Evolutionary conservation across 1,139 yeast genomes (phyloP).

Genomic region (Diutina neorugosa): DNA sequence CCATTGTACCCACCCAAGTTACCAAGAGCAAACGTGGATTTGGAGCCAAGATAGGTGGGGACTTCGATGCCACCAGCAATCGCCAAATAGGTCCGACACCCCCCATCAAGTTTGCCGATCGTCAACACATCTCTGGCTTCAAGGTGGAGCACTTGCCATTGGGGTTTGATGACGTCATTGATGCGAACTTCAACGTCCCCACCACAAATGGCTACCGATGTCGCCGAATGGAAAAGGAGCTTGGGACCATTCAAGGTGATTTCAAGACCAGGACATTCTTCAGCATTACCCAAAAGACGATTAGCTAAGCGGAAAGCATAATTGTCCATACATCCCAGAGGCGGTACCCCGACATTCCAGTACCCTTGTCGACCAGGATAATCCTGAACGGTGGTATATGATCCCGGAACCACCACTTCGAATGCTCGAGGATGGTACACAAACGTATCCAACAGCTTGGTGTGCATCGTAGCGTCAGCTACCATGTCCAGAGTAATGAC

Average conservation of each 20-base stretch:
- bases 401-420: slow-evolving; percentile 80
- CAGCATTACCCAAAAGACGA: slow-evolving; percentile 77
- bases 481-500: slow-evolving; percentile 81
- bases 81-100: slow-evolving; percentile 85
- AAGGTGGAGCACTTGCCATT: slow-evolving; percentile 60
- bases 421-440: slow-evolving; percentile 72
- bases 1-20: slow-evolving; percentile 93
- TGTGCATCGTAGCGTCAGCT: slow-evolving; percentile 69
- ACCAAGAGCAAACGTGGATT: slow-evolving; percentile 93
- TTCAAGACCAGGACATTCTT: slow-evolving; percentile 79
- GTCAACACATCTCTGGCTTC: slow-evolving; percentile 64
- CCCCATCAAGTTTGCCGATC: slow-evolving; percentile 70
- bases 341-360: slow-evolving; percentile 94
- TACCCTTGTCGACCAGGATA: slow-evolving; percentile 85
- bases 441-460: slow-evolving; percentile 78
- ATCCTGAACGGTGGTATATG: slow-evolving; percentile 91
- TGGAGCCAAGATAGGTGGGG: slow-evolving; percentile 87
- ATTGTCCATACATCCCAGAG: slow-evolving; percentile 96
- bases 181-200: slow-evolving; percentile 60
- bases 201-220: slow-evolving; percentile 76
- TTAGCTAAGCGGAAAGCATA: slow-evolving; percentile 84
- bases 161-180: slow-evolving; percentile 41
- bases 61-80: slow-evolving; percentile 91
- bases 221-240: slow-evolving; percentile 67
- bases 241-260: slow-evolving; percentile 82